Evolutionary conservation across 2,329 filamentous ascomycete species (phyloP).

Genomic region (Chaetoscypha palmicola): DNA sequence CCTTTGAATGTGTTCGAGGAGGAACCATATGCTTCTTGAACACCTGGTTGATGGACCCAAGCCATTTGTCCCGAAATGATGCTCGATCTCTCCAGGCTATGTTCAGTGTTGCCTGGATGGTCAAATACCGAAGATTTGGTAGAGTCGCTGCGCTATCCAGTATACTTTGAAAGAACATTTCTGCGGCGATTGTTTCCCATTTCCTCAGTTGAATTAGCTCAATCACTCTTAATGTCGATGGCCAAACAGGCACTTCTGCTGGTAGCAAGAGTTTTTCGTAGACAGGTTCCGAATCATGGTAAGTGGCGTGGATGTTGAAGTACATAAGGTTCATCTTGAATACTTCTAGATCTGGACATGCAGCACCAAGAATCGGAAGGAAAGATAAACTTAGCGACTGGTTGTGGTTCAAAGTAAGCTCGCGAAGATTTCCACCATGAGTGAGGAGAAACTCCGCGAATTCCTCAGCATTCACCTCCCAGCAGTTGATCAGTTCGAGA

Average conservation of each 20-base stretch:
- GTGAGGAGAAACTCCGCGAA: constrained; percentile 58
- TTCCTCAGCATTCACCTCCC: constrained; percentile 61
- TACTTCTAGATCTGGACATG: constrained; percentile 63
- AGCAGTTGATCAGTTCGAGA: constrained; percentile 73
- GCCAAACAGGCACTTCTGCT: constrained; percentile 71
- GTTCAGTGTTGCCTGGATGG: constrained; percentile 69
- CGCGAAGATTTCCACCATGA: constrained; percentile 60
- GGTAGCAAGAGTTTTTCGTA: constrained; percentile 62
- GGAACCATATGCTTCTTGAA: constrained; percentile 48
- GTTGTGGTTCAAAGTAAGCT: constrained; percentile 70
- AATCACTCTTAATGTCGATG: constrained; percentile 59
- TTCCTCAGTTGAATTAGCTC: constrained; percentile 73
- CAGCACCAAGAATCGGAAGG: constrained; percentile 54
- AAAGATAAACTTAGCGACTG: constrained; percentile 72
- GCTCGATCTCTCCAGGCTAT: constrained; percentile 77
- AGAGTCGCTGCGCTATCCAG: constrained; percentile 63
- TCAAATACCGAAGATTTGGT: constrained; percentile 59
- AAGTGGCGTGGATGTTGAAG: constrained; percentile 60
- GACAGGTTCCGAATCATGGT: constrained; percentile 65
- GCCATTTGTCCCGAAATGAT: constrained; percentile 72
- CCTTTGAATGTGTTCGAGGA: constrained; percentile 12
- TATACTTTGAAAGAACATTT: constrained; percentile 72
- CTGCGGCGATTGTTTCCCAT: constrained; percentile 62
- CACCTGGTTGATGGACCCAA: constrained; percentile 58
- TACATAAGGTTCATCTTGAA: constrained; percentile 75